phyloP scores from a whole-genome alignment of 441 rosid genomes.

The Mallotus japonicus region DNA sequence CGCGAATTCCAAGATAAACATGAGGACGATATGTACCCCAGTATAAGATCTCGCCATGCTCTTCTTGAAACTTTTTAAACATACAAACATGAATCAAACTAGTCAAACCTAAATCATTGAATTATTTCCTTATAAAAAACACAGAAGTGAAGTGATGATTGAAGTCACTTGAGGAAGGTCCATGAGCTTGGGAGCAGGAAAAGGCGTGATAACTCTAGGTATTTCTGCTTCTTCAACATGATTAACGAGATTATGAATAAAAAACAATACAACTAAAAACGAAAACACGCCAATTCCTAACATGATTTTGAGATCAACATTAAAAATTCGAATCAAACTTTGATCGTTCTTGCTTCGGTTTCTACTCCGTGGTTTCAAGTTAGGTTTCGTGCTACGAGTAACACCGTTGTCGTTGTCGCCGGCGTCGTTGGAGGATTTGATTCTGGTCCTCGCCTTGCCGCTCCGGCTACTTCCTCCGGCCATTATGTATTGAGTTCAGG shows the following conservation, averaged over 20 bases:
- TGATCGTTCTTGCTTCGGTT: constrained; percentile 38
- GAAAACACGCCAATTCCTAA: constrained; percentile 43
- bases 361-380: constrained; percentile 22
- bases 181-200: constrained; percentile 78
- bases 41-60: constrained; percentile 85
- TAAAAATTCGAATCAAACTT: constrained; percentile 47
- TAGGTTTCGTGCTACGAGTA: constrained; percentile 23
- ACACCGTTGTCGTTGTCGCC: constrained; percentile 36
- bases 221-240: constrained; percentile 33
- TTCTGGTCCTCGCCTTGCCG: constrained; percentile 44
- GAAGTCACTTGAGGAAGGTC: constrained; percentile 65
- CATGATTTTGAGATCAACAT: constrained; percentile 48
- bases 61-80: constrained; percentile 70
- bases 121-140: too few species aligned
- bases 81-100: neutral
- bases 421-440: constrained; percentile 38
- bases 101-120: neutral
- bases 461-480: constrained; percentile 50
- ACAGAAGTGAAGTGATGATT: neutral
- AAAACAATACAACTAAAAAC: constrained; percentile 38
- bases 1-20: constrained; percentile 87
- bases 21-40: constrained; percentile 99
- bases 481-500: constrained; percentile 34
- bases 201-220: constrained; percentile 86
- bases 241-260: constrained; percentile 42